Conservation (phyloP, 306 rosid genomes). For the Rubus idaeus region DNA sequence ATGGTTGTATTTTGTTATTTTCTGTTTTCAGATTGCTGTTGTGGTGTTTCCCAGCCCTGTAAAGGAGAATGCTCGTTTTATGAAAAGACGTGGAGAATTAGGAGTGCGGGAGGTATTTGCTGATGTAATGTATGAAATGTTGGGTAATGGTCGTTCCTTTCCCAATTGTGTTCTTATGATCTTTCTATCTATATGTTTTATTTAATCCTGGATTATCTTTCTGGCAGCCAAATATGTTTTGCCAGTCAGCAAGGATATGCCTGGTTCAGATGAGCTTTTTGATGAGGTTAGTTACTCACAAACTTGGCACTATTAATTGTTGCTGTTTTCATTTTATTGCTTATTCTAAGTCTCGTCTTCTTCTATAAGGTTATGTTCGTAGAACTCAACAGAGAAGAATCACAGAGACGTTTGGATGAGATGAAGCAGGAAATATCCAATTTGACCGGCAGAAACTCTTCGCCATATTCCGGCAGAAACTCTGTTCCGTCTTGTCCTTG, state of each 20-base stretch:
- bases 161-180: background rate
- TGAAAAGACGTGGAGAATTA: constrained; percentile 39
- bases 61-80: constrained; percentile 39
- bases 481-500: background rate
- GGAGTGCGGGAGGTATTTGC: too few relatives aligned
- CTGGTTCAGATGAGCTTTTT: constrained; percentile 46
- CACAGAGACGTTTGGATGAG: constrained; percentile 37
- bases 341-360: constrained; percentile 5
- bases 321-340: constrained; percentile 8
- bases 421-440: constrained; percentile 40
- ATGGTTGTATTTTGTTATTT: background rate
- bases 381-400: constrained; percentile 42
- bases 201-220: constrained; percentile 12
- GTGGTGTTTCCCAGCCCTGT: constrained; percentile 54
- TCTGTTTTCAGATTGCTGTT: constrained; percentile 45
- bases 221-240: constrained; percentile 48
- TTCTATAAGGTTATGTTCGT: constrained; percentile 51
- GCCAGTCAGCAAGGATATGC: constrained; percentile 55
- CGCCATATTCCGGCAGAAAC: background rate
- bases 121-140: constrained; percentile 44
- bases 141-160: constrained; percentile 31
- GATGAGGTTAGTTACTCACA: constrained; percentile 38
- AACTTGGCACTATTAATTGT: background rate
- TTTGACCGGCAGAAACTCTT: constrained; percentile 16
- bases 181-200: background rate